Evolutionary conservation across 176 grass and related monocot genomes (phyloP).

Genomic region (Dendrocalamus sinicus): DNA sequence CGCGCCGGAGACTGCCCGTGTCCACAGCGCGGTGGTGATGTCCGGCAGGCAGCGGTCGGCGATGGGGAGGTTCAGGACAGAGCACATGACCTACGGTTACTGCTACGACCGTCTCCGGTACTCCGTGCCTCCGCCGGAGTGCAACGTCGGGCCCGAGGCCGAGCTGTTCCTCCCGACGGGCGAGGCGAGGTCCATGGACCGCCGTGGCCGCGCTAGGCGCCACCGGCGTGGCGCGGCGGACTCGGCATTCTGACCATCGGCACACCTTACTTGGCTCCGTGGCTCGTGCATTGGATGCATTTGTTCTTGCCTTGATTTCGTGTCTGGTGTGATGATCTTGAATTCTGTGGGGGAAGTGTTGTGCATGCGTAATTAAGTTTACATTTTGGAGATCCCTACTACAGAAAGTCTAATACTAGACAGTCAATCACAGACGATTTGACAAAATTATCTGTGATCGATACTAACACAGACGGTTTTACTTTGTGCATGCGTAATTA

Average conservation of each 20-base stretch:
- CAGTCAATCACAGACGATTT: no score
- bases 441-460: no score
- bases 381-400: no score
- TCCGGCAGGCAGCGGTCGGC: constrained; percentile 18
- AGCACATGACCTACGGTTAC: constrained; percentile 43
- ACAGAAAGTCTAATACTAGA: no score
- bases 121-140: constrained; percentile 7
- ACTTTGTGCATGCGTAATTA: not conserved
- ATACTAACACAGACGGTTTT: no score
- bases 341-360: not conserved
- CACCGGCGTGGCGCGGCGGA: not conserved
- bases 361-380: not conserved
- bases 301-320: not conserved
- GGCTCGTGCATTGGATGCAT: not conserved
- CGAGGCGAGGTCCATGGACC: not conserved
- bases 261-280: not conserved
- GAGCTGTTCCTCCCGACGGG: not conserved
- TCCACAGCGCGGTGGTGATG: not conserved
- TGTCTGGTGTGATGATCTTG: not conserved
- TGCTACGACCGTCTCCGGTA: constrained; percentile 45
- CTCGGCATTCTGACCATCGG: not conserved
- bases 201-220: not conserved
- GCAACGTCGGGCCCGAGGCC: not conserved
- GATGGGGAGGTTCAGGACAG: constrained; percentile 29
- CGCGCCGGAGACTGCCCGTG: not conserved